A percentile compares a stretch with the other conserved stretches of the same genome.
These are phyloP conservation scores for Barnettozyma californica DNA, from an alignment of 805 yeast genomes.

Conservation along the genomic window DNA sequence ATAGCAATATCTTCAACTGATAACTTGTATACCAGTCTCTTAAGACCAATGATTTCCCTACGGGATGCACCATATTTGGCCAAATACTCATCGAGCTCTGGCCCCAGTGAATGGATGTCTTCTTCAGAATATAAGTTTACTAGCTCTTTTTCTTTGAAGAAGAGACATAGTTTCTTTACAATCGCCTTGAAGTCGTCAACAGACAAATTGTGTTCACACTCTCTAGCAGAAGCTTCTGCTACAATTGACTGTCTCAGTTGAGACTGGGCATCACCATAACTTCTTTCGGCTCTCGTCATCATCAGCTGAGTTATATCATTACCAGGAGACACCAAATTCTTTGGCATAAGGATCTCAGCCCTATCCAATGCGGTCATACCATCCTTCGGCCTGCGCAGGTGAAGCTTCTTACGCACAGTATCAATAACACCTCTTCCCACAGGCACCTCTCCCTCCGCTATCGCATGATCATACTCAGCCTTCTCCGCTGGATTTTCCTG, in stretches of 20 bases:
- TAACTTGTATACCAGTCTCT: background rate
- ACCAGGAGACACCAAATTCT: slow-evolving; percentile 1
- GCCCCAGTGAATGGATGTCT: background rate
- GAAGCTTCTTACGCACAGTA: slow-evolving; percentile 1
- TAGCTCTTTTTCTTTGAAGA: slow-evolving; percentile 1
- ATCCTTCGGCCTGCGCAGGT: background rate
- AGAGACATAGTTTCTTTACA: background rate
- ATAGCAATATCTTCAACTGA: background rate
- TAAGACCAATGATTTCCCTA: background rate
- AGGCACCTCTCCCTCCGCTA: background rate
- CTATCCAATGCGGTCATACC: background rate
- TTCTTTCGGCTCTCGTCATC: background rate
- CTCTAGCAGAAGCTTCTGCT: background rate
- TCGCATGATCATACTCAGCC: background rate
- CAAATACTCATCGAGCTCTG: background rate
- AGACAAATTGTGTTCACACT: background rate
- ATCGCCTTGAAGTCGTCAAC: background rate
- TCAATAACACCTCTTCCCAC: slow-evolving; percentile 1
- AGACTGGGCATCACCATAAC: background rate
- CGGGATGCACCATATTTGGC: background rate
- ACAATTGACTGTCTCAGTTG: background rate
- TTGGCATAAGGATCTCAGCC: slow-evolving; percentile 1
- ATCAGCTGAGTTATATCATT: background rate
- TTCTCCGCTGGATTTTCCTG: background rate
- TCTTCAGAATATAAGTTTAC: background rate